phyloP scores from a whole-genome alignment of 2,329 filamentous ascomycete genomes.

The Penicillium sp. region DNA sequence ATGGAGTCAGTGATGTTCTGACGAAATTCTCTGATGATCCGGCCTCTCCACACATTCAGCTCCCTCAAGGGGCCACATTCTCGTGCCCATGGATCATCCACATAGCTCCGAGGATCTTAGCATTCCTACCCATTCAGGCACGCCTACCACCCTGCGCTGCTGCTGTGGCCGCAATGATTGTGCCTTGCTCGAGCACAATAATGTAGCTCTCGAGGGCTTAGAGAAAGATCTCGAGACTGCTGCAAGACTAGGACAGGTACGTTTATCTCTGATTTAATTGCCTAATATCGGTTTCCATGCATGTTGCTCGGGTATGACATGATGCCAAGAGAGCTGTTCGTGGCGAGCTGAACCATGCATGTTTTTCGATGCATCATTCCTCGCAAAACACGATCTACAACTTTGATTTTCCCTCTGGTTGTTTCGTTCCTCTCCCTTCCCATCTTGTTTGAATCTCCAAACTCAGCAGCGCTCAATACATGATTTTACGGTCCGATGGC shows the following conservation, averaged over 20 bases:
- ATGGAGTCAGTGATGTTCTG: slow-evolving; percentile 1
- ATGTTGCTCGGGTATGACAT: slow-evolving; percentile 4
- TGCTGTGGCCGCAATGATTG: slow-evolving; percentile 84
- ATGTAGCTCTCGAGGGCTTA: slow-evolving; percentile 69
- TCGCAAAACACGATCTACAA: background rate
- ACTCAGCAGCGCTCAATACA: background rate
- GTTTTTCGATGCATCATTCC: slow-evolving; percentile 25
- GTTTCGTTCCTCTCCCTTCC: background rate
- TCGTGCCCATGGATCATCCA: slow-evolving; percentile 27
- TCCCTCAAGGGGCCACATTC: slow-evolving; percentile 32
- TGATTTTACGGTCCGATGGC: slow-evolving; percentile 21
- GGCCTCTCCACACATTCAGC: slow-evolving; percentile 17
- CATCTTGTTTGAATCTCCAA: background rate
- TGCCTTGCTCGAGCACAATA: slow-evolving; percentile 75
- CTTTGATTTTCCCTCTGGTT: slow-evolving; percentile 2
- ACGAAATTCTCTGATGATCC: slow-evolving; percentile 6
- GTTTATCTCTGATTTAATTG: slow-evolving; percentile 38
- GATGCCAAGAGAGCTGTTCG: slow-evolving; percentile 5
- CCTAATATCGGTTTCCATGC: slow-evolving; percentile 2
- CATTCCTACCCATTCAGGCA: slow-evolving; percentile 33
- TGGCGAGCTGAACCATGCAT: slow-evolving; percentile 20
- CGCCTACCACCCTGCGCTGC: slow-evolving; percentile 51
- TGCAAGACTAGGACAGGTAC: slow-evolving; percentile 86
- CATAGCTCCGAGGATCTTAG: slow-evolving; percentile 28
- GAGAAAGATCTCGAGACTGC: slow-evolving; percentile 86